phyloP scores from a whole-genome alignment of 768 basidiomycete species.

The Pleurotus djamor region DNA sequence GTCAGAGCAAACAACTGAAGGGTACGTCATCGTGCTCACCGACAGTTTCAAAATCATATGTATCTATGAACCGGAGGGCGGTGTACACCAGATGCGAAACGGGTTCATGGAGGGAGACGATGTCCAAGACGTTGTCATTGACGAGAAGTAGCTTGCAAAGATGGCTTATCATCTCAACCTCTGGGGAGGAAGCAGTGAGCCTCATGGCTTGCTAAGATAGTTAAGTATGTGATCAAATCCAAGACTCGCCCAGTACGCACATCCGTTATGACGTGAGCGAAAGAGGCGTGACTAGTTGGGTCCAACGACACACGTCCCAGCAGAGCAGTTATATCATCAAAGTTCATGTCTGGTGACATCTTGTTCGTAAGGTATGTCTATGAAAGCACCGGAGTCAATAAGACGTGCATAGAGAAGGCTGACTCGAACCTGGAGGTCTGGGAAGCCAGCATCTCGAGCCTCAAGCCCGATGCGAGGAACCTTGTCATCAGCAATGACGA shows the following conservation, averaged over 20 bases:
- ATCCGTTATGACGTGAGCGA: slow-evolving; percentile 55
- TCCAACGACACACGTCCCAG: slow-evolving; percentile 53
- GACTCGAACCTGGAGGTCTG: slow-evolving; percentile 51
- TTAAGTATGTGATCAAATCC: not conserved
- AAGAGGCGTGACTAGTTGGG: slow-evolving; percentile 50
- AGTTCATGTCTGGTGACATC: slow-evolving; percentile 46
- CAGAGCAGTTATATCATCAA: slow-evolving; percentile 35
- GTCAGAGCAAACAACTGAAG: not conserved
- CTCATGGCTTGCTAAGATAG: slow-evolving; percentile 53
- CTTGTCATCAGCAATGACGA: slow-evolving; percentile 45
- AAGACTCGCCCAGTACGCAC: slow-evolving; percentile 30
- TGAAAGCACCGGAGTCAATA: too few species aligned
- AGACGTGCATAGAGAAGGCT: not conserved
- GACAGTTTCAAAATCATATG: slow-evolving; percentile 79
- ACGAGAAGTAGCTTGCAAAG: slow-evolving; percentile 66
- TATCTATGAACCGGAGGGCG: slow-evolving; percentile 59
- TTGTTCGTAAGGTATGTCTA: slow-evolving; percentile 60
- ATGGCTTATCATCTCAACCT: slow-evolving; percentile 69
- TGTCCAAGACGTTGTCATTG: slow-evolving; percentile 60
- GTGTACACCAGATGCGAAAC: slow-evolving; percentile 65
- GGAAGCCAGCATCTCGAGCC: slow-evolving; percentile 52
- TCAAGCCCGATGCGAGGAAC: slow-evolving; percentile 52
- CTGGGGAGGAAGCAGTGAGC: slow-evolving; percentile 42
- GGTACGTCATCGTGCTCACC: slow-evolving; percentile 41
- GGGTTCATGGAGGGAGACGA: slow-evolving; percentile 64